A percentile compares a stretch with the other conserved stretches of the same genome.
Evolutionary conservation across 257 asterid genomes (phyloP).

Genomic region (Nicotiana attenuata): DNA sequence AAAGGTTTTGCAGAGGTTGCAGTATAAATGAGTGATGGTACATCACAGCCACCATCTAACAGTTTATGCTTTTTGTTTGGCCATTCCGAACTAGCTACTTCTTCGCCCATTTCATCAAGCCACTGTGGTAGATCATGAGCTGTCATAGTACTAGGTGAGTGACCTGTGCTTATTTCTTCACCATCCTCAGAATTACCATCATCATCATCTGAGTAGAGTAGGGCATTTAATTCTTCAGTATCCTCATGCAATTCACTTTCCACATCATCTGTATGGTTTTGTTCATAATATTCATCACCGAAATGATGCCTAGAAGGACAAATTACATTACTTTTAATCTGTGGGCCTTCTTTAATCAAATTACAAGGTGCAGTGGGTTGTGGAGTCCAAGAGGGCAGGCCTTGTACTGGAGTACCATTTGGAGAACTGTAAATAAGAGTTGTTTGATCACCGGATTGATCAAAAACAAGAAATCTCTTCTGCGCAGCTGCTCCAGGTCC

Average conservation of each 20-base stretch:
- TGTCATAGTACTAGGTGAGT: constrained; percentile 79
- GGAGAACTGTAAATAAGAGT: constrained; percentile 55
- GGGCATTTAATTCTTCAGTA: constrained; percentile 80
- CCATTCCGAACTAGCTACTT: constrained; percentile 52
- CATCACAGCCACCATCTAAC: constrained; percentile 25
- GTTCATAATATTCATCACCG: constrained; percentile 27
- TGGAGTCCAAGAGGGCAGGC: constrained; percentile 29
- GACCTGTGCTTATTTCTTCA: constrained; percentile 81
- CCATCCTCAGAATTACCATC: constrained; percentile 44
- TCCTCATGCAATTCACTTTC: constrained; percentile 72
- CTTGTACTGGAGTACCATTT: constrained; percentile 28
- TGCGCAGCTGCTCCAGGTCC: constrained; percentile 15
- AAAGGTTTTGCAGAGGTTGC: constrained; percentile 27
- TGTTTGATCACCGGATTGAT: constrained; percentile 71
- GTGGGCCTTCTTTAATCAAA: constrained; percentile 26
- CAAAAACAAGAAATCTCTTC: constrained; percentile 72
- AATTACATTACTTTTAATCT: constrained; percentile 4
- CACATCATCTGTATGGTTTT: constrained; percentile 23
- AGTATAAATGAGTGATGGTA: constrained; percentile 13
- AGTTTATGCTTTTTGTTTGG: constrained; percentile 56
- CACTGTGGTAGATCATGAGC: constrained; percentile 29
- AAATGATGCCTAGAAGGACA: constrained; percentile 20
- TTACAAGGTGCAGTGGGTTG: constrained; percentile 21
- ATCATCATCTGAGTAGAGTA: constrained; percentile 70
- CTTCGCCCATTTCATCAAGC: constrained; percentile 49